phyloP scores from a whole-genome alignment of 208 protist species.

The Crithidia mellificae region DNA sequence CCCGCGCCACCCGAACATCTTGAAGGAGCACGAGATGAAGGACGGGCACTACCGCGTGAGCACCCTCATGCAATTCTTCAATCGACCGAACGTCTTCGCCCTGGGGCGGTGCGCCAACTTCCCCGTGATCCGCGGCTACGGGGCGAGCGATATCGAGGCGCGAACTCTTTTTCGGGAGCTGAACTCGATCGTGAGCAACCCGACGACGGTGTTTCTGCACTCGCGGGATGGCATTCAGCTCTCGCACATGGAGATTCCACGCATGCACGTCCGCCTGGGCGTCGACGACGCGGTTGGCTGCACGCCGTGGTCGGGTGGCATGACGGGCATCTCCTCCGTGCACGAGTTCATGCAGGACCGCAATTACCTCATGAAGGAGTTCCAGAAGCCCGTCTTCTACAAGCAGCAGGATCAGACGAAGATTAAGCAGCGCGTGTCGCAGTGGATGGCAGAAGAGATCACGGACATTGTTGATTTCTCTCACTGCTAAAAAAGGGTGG shows the following conservation, averaged over 20 bases:
- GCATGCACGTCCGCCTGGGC: slow-evolving; percentile 73
- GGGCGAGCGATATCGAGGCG: slow-evolving; percentile 72
- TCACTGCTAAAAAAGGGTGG: too few relatives aligned
- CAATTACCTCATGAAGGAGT: slow-evolving; percentile 77
- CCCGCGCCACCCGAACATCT: slow-evolving; percentile 49
- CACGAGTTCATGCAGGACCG: slow-evolving; percentile 85
- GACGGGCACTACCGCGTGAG: slow-evolving; percentile 86
- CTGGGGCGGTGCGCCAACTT: slow-evolving; percentile 79
- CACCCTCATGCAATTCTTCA: slow-evolving; percentile 83
- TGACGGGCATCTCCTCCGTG: slow-evolving; percentile 63
- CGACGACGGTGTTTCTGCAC: slow-evolving; percentile 62
- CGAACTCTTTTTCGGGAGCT: slow-evolving; percentile 77
- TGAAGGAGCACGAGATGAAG: slow-evolving; percentile 64
- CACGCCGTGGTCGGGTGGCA: slow-evolving; percentile 79
- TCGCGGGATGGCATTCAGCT: slow-evolving; percentile 60
- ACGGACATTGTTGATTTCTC: slow-evolving; percentile 85
- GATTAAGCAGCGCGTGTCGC: slow-evolving; percentile 63
- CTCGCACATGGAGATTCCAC: slow-evolving; percentile 63
- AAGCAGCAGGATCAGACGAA: slow-evolving; percentile 81
- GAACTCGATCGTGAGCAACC: slow-evolving; percentile 74
- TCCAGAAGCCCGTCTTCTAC: slow-evolving; percentile 79
- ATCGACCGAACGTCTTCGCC: slow-evolving; percentile 75
- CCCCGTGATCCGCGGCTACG: slow-evolving; percentile 63
- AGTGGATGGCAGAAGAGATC: slow-evolving; percentile 69
- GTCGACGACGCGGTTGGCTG: slow-evolving; percentile 72